Percentiles rank a stretch among this genome's conserved stretches.
phyloP scores from a whole-genome alignment of 2,329 filamentous ascomycete species.

The Colletotrichum abscissum region DNA sequence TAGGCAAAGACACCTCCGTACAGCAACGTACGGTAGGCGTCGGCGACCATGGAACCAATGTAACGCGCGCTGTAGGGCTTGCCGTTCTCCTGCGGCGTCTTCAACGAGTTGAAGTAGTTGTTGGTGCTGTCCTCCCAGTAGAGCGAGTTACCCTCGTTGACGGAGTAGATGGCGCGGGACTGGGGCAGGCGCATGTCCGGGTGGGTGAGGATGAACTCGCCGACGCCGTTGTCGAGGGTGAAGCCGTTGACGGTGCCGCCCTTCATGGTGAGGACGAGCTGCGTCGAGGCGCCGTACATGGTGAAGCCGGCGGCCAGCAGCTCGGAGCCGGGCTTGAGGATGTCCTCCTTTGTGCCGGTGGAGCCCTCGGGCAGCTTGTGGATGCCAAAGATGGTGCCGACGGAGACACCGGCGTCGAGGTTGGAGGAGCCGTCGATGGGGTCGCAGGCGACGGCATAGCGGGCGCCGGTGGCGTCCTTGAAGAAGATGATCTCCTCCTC shows the following conservation, averaged over 20 bases:
- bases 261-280: slow-evolving; percentile 97
- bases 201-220: slow-evolving; percentile 98
- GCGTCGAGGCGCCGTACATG: slow-evolving; percentile 98
- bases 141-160: slow-evolving; percentile 97
- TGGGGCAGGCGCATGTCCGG: slow-evolving; percentile 91
- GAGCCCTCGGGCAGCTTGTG: slow-evolving; percentile 88
- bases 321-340: slow-evolving; percentile 90
- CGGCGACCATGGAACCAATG: slow-evolving; percentile 98
- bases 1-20: slow-evolving; percentile 99
- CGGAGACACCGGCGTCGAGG: slow-evolving; percentile 95
- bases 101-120: slow-evolving; percentile 89
- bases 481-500: slow-evolving; percentile 95
- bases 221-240: slow-evolving; percentile 94
- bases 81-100: slow-evolving; percentile 77
- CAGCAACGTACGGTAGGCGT: slow-evolving; percentile 93
- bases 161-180: slow-evolving; percentile 89
- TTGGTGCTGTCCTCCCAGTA: slow-evolving; percentile 95
- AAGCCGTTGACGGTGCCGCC: slow-evolving; percentile 94
- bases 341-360: slow-evolving; percentile 81
- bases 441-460: slow-evolving; percentile 96
- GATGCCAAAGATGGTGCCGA: slow-evolving; percentile 96
- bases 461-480: slow-evolving; percentile 77
- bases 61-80: slow-evolving; percentile 97
- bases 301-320: slow-evolving; percentile 97
- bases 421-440: slow-evolving; percentile 99